A percentile compares a stretch with the other conserved stretches of the same genome.
phyloP scores from a whole-genome alignment of 169 alveolate genomes.

The Besnoitia besnoiti region DNA sequence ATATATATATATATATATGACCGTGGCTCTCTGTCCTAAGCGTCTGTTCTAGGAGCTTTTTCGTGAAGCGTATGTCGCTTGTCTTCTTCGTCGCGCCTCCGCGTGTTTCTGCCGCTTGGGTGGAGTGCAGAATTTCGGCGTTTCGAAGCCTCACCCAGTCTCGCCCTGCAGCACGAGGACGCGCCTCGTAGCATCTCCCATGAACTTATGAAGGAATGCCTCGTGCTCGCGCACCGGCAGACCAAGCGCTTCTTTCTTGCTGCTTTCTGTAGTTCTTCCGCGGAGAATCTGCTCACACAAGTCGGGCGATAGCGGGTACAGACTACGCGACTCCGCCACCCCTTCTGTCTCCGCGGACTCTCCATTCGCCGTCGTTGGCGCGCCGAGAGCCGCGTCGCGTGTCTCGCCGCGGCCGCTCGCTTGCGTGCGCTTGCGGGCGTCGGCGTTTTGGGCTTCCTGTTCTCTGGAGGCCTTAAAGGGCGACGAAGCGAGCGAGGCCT shows the following conservation, averaged over 20 bases:
- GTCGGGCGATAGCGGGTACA: not conserved
- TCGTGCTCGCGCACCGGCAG: not conserved
- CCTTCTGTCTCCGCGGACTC: not conserved
- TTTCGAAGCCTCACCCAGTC: not conserved
- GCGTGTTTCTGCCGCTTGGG: not conserved
- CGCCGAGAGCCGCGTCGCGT: not conserved
- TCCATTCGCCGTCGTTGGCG: not conserved
- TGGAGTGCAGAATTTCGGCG: not conserved
- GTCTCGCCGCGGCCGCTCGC: not conserved
- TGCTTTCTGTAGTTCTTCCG: not conserved
- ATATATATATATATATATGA: not conserved
- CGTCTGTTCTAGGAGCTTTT: no score
- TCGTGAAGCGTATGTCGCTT: not conserved
- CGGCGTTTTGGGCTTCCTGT: no score
- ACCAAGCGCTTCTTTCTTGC: not conserved
- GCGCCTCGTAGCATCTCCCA: not conserved
- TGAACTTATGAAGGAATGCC: not conserved
- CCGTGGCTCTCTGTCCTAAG: not conserved
- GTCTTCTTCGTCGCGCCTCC: not conserved
- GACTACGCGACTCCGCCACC: not conserved
- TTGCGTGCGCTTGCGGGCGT: no score
- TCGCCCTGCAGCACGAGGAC: constrained; percentile 24
- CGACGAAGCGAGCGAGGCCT: no score
- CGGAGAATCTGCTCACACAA: not conserved
- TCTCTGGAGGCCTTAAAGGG: no score